A percentile compares a stretch with the other conserved stretches of the same genome.
Evolutionary conservation across 2,329 filamentous ascomycete genomes (phyloP).

Genomic region (Cadophora luteo-olivacea): DNA sequence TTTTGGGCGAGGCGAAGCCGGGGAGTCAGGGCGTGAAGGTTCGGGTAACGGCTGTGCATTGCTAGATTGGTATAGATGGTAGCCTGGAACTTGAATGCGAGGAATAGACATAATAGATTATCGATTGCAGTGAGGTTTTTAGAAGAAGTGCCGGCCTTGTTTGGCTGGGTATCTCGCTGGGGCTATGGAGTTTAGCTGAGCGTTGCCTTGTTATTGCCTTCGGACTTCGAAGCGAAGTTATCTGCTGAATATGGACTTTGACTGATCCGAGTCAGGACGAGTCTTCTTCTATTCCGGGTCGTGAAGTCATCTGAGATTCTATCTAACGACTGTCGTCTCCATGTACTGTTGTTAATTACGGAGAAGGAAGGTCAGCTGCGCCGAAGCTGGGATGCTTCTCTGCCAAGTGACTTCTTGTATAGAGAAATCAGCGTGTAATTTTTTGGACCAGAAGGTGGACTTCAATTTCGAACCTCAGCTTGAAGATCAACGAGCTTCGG

Average conservation of each 20-base stretch:
- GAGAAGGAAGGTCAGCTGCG: too few species aligned
- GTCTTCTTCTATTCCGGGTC: too few species aligned
- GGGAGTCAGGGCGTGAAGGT: constrained; percentile 21
- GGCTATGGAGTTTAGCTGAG: too few species aligned
- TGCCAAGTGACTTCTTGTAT: too few species aligned
- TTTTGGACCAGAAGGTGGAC: neutral
- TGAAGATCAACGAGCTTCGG: neutral
- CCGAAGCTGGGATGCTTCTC: too few species aligned
- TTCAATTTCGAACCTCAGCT: neutral
- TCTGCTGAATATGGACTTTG: neutral
- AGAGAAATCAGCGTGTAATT: too few species aligned
- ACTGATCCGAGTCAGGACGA: too few species aligned
- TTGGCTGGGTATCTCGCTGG: neutral
- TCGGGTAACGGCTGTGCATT: constrained; percentile 15
- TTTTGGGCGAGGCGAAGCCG: constrained; percentile 19
- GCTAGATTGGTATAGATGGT: neutral
- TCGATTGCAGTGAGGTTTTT: too few species aligned
- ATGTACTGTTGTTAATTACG: too few species aligned
- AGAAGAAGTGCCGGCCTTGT: neutral
- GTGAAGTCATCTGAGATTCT: too few species aligned
- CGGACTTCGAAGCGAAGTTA: neutral
- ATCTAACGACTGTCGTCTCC: too few species aligned
- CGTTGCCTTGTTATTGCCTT: too few species aligned
- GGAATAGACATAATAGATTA: neutral
- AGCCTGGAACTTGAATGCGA: neutral